Evolutionary conservation across 768 basidiomycete genomes (phyloP).

Genomic region (Boletus huronensis): DNA sequence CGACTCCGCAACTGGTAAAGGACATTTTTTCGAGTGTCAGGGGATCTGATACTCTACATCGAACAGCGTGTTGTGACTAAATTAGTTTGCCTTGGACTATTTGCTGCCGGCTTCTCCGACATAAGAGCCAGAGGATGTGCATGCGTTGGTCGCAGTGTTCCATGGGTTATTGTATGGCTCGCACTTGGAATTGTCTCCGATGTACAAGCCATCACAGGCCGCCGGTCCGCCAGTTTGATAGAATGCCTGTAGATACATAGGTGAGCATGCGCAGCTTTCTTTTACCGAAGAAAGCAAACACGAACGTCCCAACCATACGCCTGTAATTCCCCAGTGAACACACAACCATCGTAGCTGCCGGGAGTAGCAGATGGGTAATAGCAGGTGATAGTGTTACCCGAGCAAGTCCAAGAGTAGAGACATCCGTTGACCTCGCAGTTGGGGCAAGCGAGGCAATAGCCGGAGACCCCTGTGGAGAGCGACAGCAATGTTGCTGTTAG

Average conservation of each 20-base stretch:
- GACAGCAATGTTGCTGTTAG: not conserved
- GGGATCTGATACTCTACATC: not conserved
- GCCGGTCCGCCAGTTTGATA: not conserved
- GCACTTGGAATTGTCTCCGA: conserved; percentile 1
- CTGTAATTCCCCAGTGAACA: not conserved
- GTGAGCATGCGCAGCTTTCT: not conserved
- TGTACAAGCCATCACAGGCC: not conserved
- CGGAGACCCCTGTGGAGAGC: not conserved
- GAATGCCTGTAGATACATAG: not conserved
- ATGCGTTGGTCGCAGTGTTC: not conserved
- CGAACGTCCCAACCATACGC: not conserved
- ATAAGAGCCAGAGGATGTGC: too few species aligned
- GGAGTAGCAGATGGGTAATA: conserved; percentile 5
- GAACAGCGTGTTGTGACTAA: not conserved
- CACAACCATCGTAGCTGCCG: not conserved
- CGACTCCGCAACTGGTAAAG: too few species aligned
- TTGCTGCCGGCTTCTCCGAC: too few species aligned
- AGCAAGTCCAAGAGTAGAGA: conserved; percentile 8
- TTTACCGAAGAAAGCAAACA: not conserved
- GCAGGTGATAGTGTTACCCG: conserved; percentile 1
- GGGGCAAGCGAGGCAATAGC: not conserved
- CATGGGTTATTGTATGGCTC: conserved; percentile 2
- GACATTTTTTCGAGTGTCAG: not conserved
- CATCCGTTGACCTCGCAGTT: conserved; percentile 1
- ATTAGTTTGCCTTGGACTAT: not conserved